Percentiles rank a stretch among this genome's conserved stretches.
phyloP scores from a whole-genome alignment of 2,329 filamentous ascomycete species.

The Ophiostoma novo-ulmi region DNA sequence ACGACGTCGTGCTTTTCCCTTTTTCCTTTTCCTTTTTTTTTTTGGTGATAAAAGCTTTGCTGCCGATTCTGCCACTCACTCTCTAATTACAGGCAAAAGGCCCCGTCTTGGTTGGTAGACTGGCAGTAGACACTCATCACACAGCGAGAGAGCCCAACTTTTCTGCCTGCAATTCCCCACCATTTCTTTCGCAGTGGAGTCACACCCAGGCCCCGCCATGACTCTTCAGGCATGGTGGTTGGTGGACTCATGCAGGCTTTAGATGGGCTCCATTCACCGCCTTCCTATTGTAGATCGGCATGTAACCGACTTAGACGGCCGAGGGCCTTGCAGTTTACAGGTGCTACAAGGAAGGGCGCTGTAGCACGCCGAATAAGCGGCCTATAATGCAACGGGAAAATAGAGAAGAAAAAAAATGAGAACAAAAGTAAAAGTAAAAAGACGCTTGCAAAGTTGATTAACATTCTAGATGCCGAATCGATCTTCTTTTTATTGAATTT shows the following conservation, averaged over 20 bases:
- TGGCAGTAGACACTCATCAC: neutral
- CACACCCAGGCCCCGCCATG: constrained; percentile 19
- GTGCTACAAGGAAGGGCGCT: neutral
- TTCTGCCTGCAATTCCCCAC: constrained; percentile 21
- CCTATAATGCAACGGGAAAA: neutral
- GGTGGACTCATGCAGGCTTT: neutral
- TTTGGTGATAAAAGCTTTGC: constrained; percentile 20
- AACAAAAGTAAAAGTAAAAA: neutral
- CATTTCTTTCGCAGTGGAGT: constrained; percentile 16
- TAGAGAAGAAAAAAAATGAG: neutral
- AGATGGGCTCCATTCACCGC: constrained; percentile 16
- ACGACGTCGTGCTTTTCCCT: constrained; percentile 10
- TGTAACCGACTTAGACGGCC: constrained; percentile 13
- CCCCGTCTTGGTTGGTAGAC: neutral
- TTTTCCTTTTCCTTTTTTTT: constrained; percentile 8
- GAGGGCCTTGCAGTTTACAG: neutral
- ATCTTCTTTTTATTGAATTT: neutral
- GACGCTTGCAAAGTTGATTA: neutral
- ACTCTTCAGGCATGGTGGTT: constrained; percentile 20
- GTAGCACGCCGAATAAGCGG: constrained; percentile 6
- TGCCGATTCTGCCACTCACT: constrained; percentile 16
- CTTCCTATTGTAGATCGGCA: constrained; percentile 16
- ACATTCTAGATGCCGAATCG: neutral
- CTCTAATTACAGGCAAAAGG: constrained; percentile 1
- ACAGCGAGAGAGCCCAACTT: neutral